phyloP scores from a whole-genome alignment of 768 basidiomycete species.

The Megacollybia marginata region DNA sequence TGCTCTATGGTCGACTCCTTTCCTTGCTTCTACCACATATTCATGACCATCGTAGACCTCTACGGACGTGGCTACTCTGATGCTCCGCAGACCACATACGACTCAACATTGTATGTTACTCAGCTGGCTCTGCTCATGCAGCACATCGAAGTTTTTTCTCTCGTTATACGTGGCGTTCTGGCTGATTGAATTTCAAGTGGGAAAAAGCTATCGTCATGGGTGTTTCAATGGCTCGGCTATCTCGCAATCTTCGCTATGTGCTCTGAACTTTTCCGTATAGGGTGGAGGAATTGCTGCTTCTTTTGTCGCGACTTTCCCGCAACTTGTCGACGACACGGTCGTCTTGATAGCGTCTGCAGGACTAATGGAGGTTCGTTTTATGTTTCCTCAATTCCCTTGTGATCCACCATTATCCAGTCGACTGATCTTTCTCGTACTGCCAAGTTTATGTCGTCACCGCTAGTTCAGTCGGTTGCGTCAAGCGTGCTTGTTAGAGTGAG shows the following conservation, averaged over 20 bases:
- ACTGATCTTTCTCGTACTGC: constrained; percentile 58
- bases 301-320: constrained; percentile 65
- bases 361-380: constrained; percentile 47
- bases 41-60: constrained; percentile 42
- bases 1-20: constrained; percentile 55
- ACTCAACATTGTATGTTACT: constrained; percentile 55
- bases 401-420: background rate
- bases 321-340: constrained; percentile 58
- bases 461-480: constrained; percentile 61
- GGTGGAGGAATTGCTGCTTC: constrained; percentile 70
- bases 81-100: constrained; percentile 64
- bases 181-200: constrained; percentile 40
- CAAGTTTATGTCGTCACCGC: constrained; percentile 71
- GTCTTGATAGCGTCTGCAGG: constrained; percentile 66
- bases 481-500: constrained; percentile 55
- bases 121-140: constrained; percentile 84
- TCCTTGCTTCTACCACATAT: background rate
- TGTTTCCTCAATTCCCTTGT: constrained; percentile 1
- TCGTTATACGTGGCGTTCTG: no score
- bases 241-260: background rate
- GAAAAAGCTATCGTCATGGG: constrained; percentile 57
- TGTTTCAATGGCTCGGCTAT: constrained; percentile 60
- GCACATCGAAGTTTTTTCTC: constrained; percentile 22
- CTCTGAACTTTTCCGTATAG: constrained; percentile 22
- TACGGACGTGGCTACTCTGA: constrained; percentile 83